Percentiles rank a stretch among this genome's conserved stretches.
These are phyloP conservation scores for Salvia sclarea DNA, from an alignment of 305 asterid species.

Conservation along the genomic window DNA sequence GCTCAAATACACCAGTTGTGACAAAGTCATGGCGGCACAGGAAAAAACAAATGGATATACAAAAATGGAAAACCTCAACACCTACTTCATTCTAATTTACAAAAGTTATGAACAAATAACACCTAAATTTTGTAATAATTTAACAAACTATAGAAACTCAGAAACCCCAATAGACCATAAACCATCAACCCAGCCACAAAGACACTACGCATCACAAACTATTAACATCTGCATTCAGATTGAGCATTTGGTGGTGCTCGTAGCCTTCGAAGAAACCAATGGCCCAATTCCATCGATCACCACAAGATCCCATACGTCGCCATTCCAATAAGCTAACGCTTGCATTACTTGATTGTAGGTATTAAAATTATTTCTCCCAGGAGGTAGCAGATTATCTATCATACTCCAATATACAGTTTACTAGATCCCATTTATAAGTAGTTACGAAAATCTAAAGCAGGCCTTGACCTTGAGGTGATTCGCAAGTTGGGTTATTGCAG, in stretches of 20 bases:
- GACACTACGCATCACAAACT: slow-evolving; percentile 8
- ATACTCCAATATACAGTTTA: slow-evolving; percentile 24
- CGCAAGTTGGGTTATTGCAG: slow-evolving; percentile 61
- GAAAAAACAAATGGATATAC: slow-evolving; percentile 12
- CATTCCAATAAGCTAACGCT: slow-evolving; percentile 5
- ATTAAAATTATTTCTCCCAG: not conserved
- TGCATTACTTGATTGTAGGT: slow-evolving; percentile 14
- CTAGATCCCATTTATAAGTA: slow-evolving; percentile 14
- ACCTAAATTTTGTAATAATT: slow-evolving; percentile 27
- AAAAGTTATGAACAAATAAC: slow-evolving; percentile 42
- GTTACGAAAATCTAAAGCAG: slow-evolving; percentile 53
- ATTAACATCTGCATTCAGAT: not conserved
- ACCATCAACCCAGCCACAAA: slow-evolving; percentile 24
- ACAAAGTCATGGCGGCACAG: slow-evolving; percentile 17
- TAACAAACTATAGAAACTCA: slow-evolving; percentile 27
- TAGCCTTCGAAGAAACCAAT: slow-evolving; percentile 6
- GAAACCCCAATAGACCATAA: slow-evolving; percentile 23
- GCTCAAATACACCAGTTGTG: slow-evolving; percentile 24
- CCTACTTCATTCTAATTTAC: slow-evolving; percentile 38
- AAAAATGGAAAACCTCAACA: slow-evolving; percentile 35
- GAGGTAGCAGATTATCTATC: slow-evolving; percentile 14
- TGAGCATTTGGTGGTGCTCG: not conserved
- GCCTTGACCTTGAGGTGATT: slow-evolving; percentile 58
- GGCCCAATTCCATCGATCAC: slow-evolving; percentile 1
- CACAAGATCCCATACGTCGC: not conserved